phyloP scores from a whole-genome alignment of 2,329 filamentous ascomycete species.

The Penicillium sp. region DNA sequence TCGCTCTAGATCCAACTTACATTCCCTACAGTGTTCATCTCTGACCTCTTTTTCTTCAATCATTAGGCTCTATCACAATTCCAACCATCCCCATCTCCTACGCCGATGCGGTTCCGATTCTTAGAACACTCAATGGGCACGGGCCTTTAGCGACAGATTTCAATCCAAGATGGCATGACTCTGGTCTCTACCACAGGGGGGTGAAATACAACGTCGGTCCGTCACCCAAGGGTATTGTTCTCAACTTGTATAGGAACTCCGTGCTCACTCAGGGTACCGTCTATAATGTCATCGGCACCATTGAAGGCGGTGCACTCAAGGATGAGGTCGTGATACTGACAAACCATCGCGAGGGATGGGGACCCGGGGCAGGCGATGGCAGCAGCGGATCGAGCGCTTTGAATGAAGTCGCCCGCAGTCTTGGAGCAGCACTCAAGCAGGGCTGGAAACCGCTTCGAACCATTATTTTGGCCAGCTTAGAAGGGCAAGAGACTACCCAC shows the following conservation, averaged over 20 bases:
- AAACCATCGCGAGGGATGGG: slow-evolving; percentile 56
- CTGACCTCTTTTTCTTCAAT: neutral
- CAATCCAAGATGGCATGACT: slow-evolving; percentile 11
- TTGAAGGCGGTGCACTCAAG: slow-evolving; percentile 21
- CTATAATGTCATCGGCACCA: slow-evolving; percentile 24
- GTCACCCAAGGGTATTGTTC: slow-evolving; percentile 13
- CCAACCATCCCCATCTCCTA: slow-evolving; percentile 2
- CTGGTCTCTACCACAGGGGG: slow-evolving; percentile 4
- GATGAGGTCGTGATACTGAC: slow-evolving; percentile 50
- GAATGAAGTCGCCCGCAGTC: slow-evolving; percentile 50
- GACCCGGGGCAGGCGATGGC: slow-evolving; percentile 52
- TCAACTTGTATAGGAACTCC: slow-evolving; percentile 21
- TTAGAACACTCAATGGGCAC: slow-evolving; percentile 1
- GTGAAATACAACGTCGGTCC: slow-evolving; percentile 18
- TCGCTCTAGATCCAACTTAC: neutral
- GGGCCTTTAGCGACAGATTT: slow-evolving; percentile 1
- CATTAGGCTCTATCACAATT: slow-evolving; percentile 1
- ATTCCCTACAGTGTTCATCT: neutral
- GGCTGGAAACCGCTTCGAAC: slow-evolving; percentile 49
- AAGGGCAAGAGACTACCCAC: slow-evolving; percentile 1
- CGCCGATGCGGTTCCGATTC: slow-evolving; percentile 4
- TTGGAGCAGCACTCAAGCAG: slow-evolving; percentile 45
- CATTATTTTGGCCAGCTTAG: slow-evolving; percentile 1
- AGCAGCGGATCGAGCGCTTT: slow-evolving; percentile 51
- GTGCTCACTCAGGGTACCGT: slow-evolving; percentile 16